Conservation (phyloP, 1,284 basidiomycete genomes). For the Cerrena zonata region DNA sequence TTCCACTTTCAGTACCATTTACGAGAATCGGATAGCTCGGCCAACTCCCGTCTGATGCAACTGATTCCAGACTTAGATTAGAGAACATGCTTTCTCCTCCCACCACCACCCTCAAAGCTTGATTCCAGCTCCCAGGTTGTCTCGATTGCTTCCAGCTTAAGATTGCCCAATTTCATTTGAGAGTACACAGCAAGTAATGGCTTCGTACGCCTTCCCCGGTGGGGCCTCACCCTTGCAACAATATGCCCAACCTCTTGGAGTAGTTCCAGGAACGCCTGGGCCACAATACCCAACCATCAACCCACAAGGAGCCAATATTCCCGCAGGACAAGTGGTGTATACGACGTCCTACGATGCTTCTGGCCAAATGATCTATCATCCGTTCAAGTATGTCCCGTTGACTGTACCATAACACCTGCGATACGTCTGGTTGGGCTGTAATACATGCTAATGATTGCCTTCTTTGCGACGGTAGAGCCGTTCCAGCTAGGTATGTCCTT, state of each 20-base stretch:
- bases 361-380: conserved; percentile 58
- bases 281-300: conserved; percentile 6
- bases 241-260: background rate
- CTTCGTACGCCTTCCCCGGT: conserved; percentile 8
- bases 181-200: background rate
- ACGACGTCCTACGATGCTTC: conserved; percentile 55
- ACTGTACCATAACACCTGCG: no score
- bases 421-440: background rate
- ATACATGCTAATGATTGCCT: conserved; percentile 11
- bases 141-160: background rate
- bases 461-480: conserved; percentile 43
- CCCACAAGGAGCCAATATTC: conserved; percentile 30
- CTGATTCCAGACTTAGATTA: background rate
- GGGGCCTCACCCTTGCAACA: conserved; percentile 19
- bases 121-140: no score
- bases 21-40: background rate
- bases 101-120: background rate
- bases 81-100: background rate
- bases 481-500: conserved; percentile 62
- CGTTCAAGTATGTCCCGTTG: conserved; percentile 53
- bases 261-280: background rate
- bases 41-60: background rate
- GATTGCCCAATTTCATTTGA: background rate
- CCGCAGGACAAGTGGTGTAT: conserved; percentile 61
- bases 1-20: no score